Evolutionary conservation across 306 rosid species (phyloP), one percentile per base, ranked within the genome.

Genomic region (Cucurbita maxima): DNA sequence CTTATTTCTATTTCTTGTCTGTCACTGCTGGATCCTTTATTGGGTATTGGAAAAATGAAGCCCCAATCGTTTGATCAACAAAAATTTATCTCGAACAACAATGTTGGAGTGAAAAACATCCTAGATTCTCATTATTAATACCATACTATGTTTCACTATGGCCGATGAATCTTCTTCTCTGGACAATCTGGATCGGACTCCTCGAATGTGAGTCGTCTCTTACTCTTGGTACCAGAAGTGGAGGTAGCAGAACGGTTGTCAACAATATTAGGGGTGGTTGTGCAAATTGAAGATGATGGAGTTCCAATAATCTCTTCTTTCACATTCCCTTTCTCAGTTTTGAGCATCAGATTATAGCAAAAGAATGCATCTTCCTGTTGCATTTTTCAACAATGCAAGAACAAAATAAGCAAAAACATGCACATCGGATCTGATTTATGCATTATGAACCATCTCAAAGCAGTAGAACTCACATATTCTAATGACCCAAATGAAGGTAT

Each of bases 181-280:
- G 82, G 79, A 79, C 75, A 78, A 72, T 79, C 58, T 76, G 69
- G 82, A 67, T 88, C 87, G 43, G 50, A 73, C 74, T 86, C 84
- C 51, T 73, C 77, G 78, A 86, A 94, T 34, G 72, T 37, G 77
- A 94, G 96, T 80, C 89, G 85, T 86, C 97, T 90, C 92, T 89
- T 90, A 9, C 70, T 63, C 70, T 63, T 63, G 18, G 86, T 74
- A 50, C 87, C 91, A 12, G 76, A 72, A 58, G 62, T 59, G 79
- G 79, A 76, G 79, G 47, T 79, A 66, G 77, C 76, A 59, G 87
- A 83, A 55, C 76, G 58, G 74, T 74, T 83, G 83, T 84, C 91
- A 81, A 69, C 60, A 82, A 77, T 79, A 81, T 78, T 82, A 70
- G 75, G 66, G 73, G 84, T 83, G 78, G 63, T 74, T 11, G 85